Evolutionary conservation across 2,329 filamentous ascomycete genomes (phyloP), one percentile per base, ranked within the genome.

Genomic region (Magnaporthiopsis incrustans): DNA sequence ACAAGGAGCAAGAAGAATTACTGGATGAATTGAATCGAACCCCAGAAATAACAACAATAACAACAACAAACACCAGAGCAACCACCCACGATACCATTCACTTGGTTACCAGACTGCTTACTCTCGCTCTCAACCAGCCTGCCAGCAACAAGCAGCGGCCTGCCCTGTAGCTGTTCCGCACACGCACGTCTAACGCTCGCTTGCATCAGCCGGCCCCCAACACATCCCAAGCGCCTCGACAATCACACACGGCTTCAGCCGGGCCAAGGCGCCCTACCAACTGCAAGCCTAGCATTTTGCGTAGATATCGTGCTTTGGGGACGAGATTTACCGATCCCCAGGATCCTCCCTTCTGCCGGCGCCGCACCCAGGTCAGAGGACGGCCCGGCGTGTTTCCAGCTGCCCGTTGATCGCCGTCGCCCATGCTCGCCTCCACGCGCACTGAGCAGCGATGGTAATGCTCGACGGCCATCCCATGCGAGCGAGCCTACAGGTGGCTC

Each of bases 401-500:
- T 26, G 22, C n/a, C 22, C 30, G 18, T 53, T 18, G 35, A 59
- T 26, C 60, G 26, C 18, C 63, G 50, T 57, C 44, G 68, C 73
- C 69, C 74, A 79, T 79, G 77, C 73, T 77, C 73, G 67, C 70
- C 71, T 67, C 72, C 71, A 68, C 65, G 64, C 59, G 61, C 66
- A 63, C 53, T 59, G 65, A 71, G 68, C 75, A 76, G 76, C 77
- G 76, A 77, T 73, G 75, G 78, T 77, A 70, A 80, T 79, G 78
- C 77, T 78, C 74, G 77, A 75, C 68, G 75, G 78, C 69, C 75
- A 80, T 69, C 72, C 78, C 65, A 76, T 79, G 74, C 80, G 83
- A 75, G 78, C 83, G 73, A 87, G 83, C 78, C 79, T 85, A 63
- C 81, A 85, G 72, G 83, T 87, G 76, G 85, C 85, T 71, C 85